Conservation (phyloP, 495 filamentous ascomycete genomes). For the Aspergillus avenaceus region DNA sequence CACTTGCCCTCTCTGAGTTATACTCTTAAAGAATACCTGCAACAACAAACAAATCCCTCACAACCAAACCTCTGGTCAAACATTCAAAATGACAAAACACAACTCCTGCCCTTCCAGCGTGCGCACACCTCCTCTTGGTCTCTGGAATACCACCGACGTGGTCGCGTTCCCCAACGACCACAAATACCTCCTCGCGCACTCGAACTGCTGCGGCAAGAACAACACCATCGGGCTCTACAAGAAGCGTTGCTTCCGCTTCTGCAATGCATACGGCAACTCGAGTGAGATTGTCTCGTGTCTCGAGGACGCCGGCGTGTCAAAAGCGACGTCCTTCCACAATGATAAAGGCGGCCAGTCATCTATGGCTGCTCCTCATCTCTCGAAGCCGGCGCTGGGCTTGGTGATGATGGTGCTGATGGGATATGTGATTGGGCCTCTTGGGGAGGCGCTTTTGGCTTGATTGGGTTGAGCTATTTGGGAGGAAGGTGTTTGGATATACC, state of each 20-base stretch:
- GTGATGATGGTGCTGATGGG: background rate
- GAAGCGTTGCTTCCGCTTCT: background rate
- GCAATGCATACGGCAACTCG: background rate
- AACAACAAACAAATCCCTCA: too few relatives aligned
- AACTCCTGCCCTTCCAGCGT: background rate
- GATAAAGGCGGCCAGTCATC: background rate
- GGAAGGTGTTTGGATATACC: too few relatives aligned
- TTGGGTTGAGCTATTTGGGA: too few relatives aligned
- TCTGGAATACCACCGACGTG: background rate
- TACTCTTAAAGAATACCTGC: too few relatives aligned
- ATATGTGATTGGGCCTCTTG: background rate
- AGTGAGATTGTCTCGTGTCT: background rate
- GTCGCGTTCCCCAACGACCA: slow-evolving; percentile 1
- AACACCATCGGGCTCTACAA: background rate
- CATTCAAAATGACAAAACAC: too few relatives aligned
- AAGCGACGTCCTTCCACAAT: background rate
- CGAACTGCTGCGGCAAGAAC: background rate
- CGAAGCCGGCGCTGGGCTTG: background rate
- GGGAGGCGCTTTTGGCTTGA: too few relatives aligned
- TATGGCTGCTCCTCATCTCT: background rate
- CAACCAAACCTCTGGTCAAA: too few relatives aligned
- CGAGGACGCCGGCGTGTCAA: background rate
- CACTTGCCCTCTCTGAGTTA: too few relatives aligned
- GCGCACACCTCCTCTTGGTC: background rate
- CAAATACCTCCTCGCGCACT: background rate